Evolutionary conservation across 1,139 yeast species (phyloP).

Genomic region (Yamadazyma siamensis): DNA sequence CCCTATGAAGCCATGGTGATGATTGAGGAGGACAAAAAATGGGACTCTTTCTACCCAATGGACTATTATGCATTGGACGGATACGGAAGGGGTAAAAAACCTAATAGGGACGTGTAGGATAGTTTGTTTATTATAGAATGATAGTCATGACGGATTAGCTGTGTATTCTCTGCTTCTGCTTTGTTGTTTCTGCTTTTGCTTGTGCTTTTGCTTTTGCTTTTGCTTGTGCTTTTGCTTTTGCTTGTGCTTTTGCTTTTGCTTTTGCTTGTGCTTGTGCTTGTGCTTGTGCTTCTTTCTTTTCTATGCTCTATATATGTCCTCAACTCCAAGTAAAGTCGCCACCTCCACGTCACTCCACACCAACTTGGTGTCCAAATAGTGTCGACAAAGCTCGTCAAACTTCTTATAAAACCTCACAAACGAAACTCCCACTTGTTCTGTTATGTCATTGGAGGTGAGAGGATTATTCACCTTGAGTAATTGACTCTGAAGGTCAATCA

Average conservation of each 20-base stretch:
- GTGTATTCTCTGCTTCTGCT: no score
- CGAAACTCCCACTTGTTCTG: conserved; percentile 43
- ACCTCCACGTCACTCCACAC: conserved; percentile 59
- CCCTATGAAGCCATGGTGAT: conserved; percentile 97
- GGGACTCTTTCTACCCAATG: conserved; percentile 83
- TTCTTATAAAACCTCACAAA: conserved; percentile 54
- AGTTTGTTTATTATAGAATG: neutral
- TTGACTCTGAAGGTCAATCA: conserved; percentile 58
- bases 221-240: no score
- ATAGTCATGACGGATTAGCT: no score
- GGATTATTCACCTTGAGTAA: conserved; percentile 64
- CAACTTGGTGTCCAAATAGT: conserved; percentile 40
- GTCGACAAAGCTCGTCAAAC: conserved; percentile 35
- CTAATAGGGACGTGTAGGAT: conserved; percentile 20
- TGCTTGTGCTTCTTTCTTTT: no score
- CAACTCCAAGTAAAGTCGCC: conserved; percentile 64
- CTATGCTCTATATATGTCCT: conserved; percentile 21
- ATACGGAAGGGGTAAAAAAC: conserved; percentile 84
- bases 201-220: no score
- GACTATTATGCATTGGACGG: conserved; percentile 91
- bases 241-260: no score
- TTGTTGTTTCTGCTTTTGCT: no score
- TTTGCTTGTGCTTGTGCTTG: no score
- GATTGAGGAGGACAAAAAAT: conserved; percentile 67
- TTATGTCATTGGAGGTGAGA: conserved; percentile 51